These are phyloP conservation scores for Neopestalotiopsis clavispora DNA, from an alignment of 2,329 filamentous ascomycete genomes.

Conservation along the genomic window DNA sequence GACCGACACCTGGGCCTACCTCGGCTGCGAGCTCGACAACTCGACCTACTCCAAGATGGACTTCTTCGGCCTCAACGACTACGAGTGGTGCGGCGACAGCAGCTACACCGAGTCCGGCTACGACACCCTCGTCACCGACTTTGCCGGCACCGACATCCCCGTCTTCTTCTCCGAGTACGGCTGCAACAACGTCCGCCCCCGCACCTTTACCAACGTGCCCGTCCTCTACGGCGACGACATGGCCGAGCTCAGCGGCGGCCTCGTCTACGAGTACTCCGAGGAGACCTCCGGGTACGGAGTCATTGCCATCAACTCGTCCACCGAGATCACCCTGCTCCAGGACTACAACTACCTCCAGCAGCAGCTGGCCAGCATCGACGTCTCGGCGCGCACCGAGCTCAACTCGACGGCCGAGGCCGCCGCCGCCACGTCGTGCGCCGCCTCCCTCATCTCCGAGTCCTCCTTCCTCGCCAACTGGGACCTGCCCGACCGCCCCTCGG, in stretches of 20 bases:
- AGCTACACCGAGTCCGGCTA: conserved; percentile 65
- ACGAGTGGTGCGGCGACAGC: conserved; percentile 71
- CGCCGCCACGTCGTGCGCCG: conserved; percentile 63
- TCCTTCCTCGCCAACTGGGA: conserved; percentile 77
- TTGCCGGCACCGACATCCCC: conserved; percentile 67
- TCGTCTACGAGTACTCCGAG: conserved; percentile 79
- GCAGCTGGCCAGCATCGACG: conserved; percentile 31
- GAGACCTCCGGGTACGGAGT: conserved; percentile 68
- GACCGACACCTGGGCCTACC: conserved; percentile 73
- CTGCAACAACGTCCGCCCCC: conserved; percentile 70
- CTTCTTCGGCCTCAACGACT: conserved; percentile 72
- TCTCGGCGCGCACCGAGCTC: conserved; percentile 65
- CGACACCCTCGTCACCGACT: conserved; percentile 63
- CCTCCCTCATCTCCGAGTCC: conserved; percentile 65
- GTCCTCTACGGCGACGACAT: conserved; percentile 67
- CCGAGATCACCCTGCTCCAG: conserved; percentile 33
- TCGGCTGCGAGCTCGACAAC: conserved; percentile 65
- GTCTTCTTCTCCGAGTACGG: conserved; percentile 81
- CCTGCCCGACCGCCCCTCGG: conserved; percentile 65
- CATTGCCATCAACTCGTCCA: conserved; percentile 61
- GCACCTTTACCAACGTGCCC: conserved; percentile 74
- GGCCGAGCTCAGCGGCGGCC: conserved; percentile 69
- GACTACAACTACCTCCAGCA: conserved; percentile 15
- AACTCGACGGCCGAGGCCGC: conserved; percentile 56
- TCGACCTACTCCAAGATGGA: conserved; percentile 66